Base-by-base conservation (phyloP, 306 rosid species). In the Cicer cuneatum region DNA sequence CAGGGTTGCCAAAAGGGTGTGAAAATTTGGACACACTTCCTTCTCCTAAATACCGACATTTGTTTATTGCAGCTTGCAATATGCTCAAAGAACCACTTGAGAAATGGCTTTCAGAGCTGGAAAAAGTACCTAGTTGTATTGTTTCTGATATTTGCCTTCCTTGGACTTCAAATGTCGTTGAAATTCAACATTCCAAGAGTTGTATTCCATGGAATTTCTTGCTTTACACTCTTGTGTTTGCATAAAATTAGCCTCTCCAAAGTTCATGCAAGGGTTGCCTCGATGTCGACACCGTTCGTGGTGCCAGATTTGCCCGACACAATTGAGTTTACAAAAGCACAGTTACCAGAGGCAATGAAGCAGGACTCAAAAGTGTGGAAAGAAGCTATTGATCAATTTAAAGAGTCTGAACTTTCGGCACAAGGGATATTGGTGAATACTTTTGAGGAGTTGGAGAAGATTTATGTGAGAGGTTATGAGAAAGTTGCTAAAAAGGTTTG, bases 351-450 rank as follows among this genome's bases (percentile, higher is more conserved):
- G 8, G 60, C 82, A 10, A 85, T 5, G 78, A 85, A 2, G 10
- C 37, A 10, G 5, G 75, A 59, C 29, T 45, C 74, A 1, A 59
- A 77, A 13, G 39, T 39, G 72, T 75, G 77, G 73, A 83, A 84
- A 6, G 73, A 69, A 2, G 70, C 85, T 7, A 13, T 85, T 4
- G 84, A 77, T 8, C 78, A 82, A 75, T 85, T 84, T 65, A 66
- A 75, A 74, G 82, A 54, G 10, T 89, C 87, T 10, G 93, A 87
- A 35, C 57, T 56, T 24, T 64, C 65, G 0, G 83, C 91, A 1
- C 79, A 80, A 69, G 93, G 93, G 71, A 70, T 88, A 42, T 80
- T 88, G 21, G 83, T 85, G 69, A 92, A 92, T 12, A 92, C 86
- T 69, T 87, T 85, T 41, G 80, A 82, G 19, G 91, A 83, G 66